Conservation (phyloP, 2,329 filamentous ascomycete species). For the Fusarium pilosicola region DNA sequence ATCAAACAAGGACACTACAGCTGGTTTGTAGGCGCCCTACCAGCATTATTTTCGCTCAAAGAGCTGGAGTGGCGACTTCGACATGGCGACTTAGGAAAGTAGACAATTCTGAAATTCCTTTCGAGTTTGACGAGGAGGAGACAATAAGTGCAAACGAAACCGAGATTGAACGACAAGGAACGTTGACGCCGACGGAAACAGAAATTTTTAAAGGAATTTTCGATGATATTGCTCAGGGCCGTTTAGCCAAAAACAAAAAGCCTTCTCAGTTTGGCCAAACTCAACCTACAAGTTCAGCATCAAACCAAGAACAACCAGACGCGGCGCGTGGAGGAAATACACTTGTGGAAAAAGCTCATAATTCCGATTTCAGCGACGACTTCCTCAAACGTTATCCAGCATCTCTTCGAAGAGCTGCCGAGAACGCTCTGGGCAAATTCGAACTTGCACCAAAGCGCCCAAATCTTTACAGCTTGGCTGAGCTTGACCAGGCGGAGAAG, state of each 20-base stretch:
- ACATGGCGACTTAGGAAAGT: constrained; percentile 13
- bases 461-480: constrained; percentile 41
- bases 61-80: constrained; percentile 34
- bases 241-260: constrained; percentile 46
- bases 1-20: constrained; percentile 72
- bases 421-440: constrained; percentile 53
- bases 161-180: constrained; percentile 49
- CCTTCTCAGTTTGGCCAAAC: constrained; percentile 10
- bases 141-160: constrained; percentile 34
- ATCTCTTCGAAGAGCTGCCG: constrained; percentile 53
- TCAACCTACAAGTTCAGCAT: neutral
- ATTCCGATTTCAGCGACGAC: constrained; percentile 48
- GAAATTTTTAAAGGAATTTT: constrained; percentile 69
- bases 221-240: constrained; percentile 53
- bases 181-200: constrained; percentile 67
- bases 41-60: constrained; percentile 36
- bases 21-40: constrained; percentile 42
- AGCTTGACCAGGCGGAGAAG: constrained; percentile 47
- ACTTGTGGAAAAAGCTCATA: constrained; percentile 48
- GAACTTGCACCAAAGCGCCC: constrained; percentile 45
- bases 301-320: neutral
- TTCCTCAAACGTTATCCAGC: constrained; percentile 52
- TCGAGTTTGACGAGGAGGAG: constrained; percentile 61
- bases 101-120: constrained; percentile 59
- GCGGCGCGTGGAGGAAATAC: constrained; percentile 39